These are phyloP conservation scores for Diaporthe longicolla DNA, from an alignment of 2,329 filamentous ascomycete genomes.

Conservation along the genomic window DNA sequence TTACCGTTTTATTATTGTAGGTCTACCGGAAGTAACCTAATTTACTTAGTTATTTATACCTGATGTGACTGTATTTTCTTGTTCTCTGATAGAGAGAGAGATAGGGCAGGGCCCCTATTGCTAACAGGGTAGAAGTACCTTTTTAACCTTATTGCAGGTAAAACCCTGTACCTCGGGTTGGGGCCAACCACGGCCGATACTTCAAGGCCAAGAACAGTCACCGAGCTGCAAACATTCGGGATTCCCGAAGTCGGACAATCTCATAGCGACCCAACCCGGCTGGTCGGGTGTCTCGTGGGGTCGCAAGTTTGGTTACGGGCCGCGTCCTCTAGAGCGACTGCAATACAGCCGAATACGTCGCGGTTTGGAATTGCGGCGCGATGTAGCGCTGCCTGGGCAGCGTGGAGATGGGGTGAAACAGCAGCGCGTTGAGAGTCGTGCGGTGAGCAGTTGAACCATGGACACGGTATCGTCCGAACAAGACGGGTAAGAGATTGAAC, in stretches of 20 bases:
- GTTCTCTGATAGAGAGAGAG: too few relatives aligned
- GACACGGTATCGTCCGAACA: slow-evolving; percentile 16
- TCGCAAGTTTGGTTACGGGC: background rate
- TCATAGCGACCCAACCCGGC: too few relatives aligned
- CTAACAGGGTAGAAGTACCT: too few relatives aligned
- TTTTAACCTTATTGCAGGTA: too few relatives aligned
- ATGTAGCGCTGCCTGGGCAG: background rate
- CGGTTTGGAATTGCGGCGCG: background rate
- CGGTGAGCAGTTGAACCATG: background rate
- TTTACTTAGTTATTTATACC: too few relatives aligned
- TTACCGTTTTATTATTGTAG: too few relatives aligned
- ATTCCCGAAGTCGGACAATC: too few relatives aligned
- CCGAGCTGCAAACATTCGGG: background rate
- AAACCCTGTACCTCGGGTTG: background rate
- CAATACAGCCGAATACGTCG: background rate
- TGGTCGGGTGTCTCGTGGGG: background rate
- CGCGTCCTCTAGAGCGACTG: too few relatives aligned
- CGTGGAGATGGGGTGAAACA: slow-evolving; percentile 8
- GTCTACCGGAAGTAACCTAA: too few relatives aligned
- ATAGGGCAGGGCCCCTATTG: too few relatives aligned
- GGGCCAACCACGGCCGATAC: background rate
- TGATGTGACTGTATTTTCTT: too few relatives aligned
- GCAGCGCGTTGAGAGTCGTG: background rate
- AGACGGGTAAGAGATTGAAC: background rate
- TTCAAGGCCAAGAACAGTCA: background rate